Evolutionary conservation across 169 alveolate species (phyloP).

Genomic region (Toxoplasma gondii): DNA sequence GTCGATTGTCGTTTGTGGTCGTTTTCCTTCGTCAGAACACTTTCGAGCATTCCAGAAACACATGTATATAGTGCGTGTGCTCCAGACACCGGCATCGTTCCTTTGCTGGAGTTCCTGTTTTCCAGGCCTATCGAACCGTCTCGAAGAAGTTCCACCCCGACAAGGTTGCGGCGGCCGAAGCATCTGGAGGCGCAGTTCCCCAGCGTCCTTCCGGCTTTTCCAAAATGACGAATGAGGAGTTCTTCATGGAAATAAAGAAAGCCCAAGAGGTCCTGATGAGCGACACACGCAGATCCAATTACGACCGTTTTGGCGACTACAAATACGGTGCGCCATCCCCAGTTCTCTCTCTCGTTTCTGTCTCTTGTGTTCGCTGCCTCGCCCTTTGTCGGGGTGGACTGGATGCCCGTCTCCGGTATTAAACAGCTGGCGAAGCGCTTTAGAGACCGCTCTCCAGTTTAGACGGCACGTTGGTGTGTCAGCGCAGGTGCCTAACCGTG

Average conservation of each 20-base stretch:
- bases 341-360: neutral
- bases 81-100: too few species aligned
- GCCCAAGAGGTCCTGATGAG: slow-evolving; percentile 47
- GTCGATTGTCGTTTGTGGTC: too few species aligned
- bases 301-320: slow-evolving; percentile 46
- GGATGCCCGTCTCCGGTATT: too few species aligned
- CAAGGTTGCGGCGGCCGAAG: slow-evolving; percentile 42
- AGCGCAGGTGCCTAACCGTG: too few species aligned
- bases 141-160: slow-evolving; percentile 56
- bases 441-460: too few species aligned
- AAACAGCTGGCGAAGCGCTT: too few species aligned
- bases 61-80: too few species aligned
- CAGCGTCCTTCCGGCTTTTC: slow-evolving; percentile 13
- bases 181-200: slow-evolving; percentile 9
- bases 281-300: slow-evolving; percentile 22
- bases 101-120: too few species aligned
- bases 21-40: too few species aligned
- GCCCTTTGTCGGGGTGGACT: too few species aligned
- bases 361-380: neutral
- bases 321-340: slow-evolving; percentile 23
- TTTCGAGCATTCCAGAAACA: too few species aligned
- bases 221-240: slow-evolving; percentile 11
- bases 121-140: slow-evolving; percentile 49
- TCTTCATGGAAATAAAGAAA: slow-evolving; percentile 46
- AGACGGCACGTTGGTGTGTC: too few species aligned